phyloP scores from a whole-genome alignment of 768 basidiomycete genomes.

The Psilocybe tampanensis region DNA sequence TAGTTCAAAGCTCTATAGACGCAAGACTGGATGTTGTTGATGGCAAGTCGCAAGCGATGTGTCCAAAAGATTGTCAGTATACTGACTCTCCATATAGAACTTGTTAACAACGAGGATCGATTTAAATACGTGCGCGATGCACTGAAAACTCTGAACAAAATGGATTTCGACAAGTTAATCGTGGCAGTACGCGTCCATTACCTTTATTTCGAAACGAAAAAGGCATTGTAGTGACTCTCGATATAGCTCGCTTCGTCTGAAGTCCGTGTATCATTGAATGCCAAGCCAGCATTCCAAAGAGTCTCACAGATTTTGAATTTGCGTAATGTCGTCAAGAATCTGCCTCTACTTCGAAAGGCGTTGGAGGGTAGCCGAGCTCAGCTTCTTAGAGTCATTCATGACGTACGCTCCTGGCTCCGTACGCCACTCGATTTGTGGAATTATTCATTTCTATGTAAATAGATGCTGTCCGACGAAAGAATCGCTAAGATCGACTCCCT shows the following conservation, averaged over 20 bases:
- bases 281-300: constrained; percentile 67
- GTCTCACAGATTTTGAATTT: constrained; percentile 82
- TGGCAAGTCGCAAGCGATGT: constrained; percentile 41
- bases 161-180: constrained; percentile 90
- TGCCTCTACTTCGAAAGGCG: constrained; percentile 66
- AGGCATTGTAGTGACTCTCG: neutral
- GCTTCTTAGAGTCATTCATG: constrained; percentile 61
- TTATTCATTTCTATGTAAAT: neutral
- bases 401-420: constrained; percentile 41
- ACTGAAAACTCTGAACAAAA: constrained; percentile 70
- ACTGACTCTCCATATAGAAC: constrained; percentile 49
- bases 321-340: constrained; percentile 66
- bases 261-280: constrained; percentile 49
- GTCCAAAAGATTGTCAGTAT: neutral
- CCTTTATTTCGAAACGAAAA: no score
- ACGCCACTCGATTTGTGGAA: no score
- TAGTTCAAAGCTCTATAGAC: constrained; percentile 68
- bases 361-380: constrained; percentile 59
- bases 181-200: constrained; percentile 63
- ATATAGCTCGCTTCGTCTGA: constrained; percentile 68
- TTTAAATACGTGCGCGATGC: constrained; percentile 71
- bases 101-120: constrained; percentile 75
- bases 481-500: constrained; percentile 61
- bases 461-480: constrained; percentile 81
- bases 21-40: constrained; percentile 87